Conservation (phyloP, 768 basidiomycete genomes). For the Lepiota venenata region DNA sequence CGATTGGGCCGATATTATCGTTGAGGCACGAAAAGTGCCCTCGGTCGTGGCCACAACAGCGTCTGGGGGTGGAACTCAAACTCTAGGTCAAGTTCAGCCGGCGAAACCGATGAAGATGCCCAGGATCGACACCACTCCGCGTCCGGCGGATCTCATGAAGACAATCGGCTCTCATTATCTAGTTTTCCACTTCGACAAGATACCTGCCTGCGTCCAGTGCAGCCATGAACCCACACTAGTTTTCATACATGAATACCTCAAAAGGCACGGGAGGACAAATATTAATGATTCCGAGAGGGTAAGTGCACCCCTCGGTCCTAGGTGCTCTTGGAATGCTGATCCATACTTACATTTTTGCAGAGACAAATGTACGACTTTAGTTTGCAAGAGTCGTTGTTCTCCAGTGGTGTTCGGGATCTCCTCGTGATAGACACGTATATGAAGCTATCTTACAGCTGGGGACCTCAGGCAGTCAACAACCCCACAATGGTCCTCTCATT, state of each 20-base stretch:
- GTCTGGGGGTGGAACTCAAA: background rate
- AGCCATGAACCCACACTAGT: conserved; percentile 37
- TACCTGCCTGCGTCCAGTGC: conserved; percentile 27
- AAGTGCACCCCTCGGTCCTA: background rate
- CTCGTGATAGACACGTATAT: conserved; percentile 28
- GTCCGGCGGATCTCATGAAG: conserved; percentile 31
- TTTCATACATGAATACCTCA: conserved; percentile 30
- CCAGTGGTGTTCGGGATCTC: conserved; percentile 29
- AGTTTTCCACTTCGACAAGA: conserved; percentile 26
- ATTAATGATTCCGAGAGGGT: conserved; percentile 27
- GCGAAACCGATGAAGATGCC: conserved; percentile 21
- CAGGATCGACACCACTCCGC: conserved; percentile 23
- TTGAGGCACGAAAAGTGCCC: conserved; percentile 6
- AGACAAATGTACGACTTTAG: conserved; percentile 27
- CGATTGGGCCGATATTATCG: conserved; percentile 28
- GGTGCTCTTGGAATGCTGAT: background rate
- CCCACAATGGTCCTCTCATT: conserved; percentile 33
- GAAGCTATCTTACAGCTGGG: conserved; percentile 8
- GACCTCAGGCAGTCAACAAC: conserved; percentile 20
- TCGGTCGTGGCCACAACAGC: background rate
- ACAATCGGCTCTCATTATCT: conserved; percentile 27
- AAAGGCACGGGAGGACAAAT: conserved; percentile 32
- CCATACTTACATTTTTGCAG: conserved; percentile 15
- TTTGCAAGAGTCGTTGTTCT: conserved; percentile 32
- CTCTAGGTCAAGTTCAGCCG: background rate